phyloP scores from a whole-genome alignment of 768 basidiomycete genomes.

The Mycena sanguinolenta region DNA sequence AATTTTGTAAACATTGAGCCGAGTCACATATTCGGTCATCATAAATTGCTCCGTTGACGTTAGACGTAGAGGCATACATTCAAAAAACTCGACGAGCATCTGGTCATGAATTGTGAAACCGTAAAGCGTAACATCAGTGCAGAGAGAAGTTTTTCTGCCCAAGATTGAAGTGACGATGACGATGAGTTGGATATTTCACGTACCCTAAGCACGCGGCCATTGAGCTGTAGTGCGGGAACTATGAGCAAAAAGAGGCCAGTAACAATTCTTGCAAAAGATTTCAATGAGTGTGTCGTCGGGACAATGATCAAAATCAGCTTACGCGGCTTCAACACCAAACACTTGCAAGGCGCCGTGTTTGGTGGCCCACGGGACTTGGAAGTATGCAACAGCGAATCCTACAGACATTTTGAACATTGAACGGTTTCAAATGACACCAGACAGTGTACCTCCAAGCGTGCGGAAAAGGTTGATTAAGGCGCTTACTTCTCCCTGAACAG shows the following conservation, averaged over 20 bases:
- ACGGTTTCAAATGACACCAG: background rate
- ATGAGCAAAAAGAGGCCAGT: constrained; percentile 62
- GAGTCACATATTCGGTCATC: no score
- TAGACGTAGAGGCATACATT: no score
- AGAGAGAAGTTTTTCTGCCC: constrained; percentile 41
- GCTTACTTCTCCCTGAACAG: constrained; percentile 63
- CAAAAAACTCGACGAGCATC: background rate
- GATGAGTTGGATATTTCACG: constrained; percentile 34
- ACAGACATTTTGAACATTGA: background rate
- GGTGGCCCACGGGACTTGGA: constrained; percentile 69
- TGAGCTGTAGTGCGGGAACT: constrained; percentile 62
- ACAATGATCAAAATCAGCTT: constrained; percentile 35
- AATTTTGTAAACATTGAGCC: no score
- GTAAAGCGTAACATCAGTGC: constrained; percentile 21
- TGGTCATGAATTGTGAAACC: no score
- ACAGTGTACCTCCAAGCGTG: constrained; percentile 57
- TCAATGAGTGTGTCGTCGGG: background rate
- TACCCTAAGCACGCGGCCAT: constrained; percentile 58
- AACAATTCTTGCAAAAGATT: constrained; percentile 54
- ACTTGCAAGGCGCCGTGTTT: constrained; percentile 67
- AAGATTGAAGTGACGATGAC: background rate
- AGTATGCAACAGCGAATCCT: constrained; percentile 69
- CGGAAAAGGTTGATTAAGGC: constrained; percentile 68
- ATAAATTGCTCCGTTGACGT: no score
- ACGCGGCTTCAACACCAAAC: constrained; percentile 69